Percentiles rank a stretch among this genome's conserved stretches.
phyloP scores from a whole-genome alignment of 495 filamentous ascomycete genomes.

The Penicillium riverlandense region DNA sequence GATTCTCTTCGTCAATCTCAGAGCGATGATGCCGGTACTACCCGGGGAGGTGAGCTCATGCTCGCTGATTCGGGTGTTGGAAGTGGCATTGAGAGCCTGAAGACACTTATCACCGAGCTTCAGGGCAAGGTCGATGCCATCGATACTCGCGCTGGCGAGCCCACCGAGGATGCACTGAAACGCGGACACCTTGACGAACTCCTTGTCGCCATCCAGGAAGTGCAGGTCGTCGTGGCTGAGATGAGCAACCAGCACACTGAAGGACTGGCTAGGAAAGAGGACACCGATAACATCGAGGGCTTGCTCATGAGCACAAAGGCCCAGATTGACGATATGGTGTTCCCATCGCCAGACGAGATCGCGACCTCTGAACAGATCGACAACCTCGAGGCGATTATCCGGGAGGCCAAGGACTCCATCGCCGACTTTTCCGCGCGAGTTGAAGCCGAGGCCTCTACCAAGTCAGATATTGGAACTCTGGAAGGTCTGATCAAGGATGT shows the following conservation, averaged over 20 bases:
- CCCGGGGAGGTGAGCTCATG: conserved; percentile 48
- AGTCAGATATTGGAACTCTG: conserved; percentile 68
- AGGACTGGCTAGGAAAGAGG: conserved; percentile 55
- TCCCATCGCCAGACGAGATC: conserved; percentile 50
- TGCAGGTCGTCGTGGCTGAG: conserved; percentile 49
- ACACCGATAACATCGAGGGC: conserved; percentile 82
- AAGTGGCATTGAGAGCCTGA: conserved; percentile 75
- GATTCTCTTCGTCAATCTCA: conserved; percentile 58
- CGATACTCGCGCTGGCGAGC: conserved; percentile 48
- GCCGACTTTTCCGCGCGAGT: conserved; percentile 49
- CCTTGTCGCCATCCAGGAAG: conserved; percentile 46
- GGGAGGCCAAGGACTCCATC: conserved; percentile 64
- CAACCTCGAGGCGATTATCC: conserved; percentile 59
- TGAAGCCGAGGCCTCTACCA: conserved; percentile 57
- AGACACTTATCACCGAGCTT: conserved; percentile 72
- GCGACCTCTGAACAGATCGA: conserved; percentile 74
- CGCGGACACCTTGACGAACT: conserved; percentile 57
- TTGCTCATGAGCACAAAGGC: conserved; percentile 79
- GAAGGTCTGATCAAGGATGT: conserved; percentile 71
- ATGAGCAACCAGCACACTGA: conserved; percentile 30
- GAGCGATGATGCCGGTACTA: conserved; percentile 31
- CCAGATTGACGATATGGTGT: conserved; percentile 67
- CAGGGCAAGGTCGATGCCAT: conserved; percentile 77
- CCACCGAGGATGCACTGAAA: conserved; percentile 35
- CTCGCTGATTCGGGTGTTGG: conserved; percentile 44